Conservation (phyloP, 805 yeast genomes). For the Hanseniaspora meyeri region DNA sequence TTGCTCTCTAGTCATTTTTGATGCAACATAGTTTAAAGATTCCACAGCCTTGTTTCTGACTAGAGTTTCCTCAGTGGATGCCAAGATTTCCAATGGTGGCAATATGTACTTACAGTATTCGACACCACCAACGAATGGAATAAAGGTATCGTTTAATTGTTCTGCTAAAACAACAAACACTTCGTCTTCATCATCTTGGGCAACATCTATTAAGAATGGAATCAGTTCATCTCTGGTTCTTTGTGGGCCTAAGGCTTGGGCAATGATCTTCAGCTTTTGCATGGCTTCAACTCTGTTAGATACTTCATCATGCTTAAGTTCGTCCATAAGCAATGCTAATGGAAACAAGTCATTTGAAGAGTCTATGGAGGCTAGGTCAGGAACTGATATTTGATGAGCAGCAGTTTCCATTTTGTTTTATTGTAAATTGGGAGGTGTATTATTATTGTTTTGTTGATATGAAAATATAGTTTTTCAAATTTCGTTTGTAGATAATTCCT, state of each 20-base stretch:
- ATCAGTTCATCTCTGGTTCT: constrained; percentile 79
- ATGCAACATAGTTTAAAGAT: constrained; percentile 61
- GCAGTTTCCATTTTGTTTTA: constrained; percentile 2
- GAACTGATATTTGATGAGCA: constrained; percentile 1
- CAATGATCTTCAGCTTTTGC: constrained; percentile 87
- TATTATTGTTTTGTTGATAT: not conserved
- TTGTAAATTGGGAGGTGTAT: not conserved
- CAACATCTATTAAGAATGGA: constrained; percentile 74
- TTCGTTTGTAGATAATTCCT: too few species aligned
- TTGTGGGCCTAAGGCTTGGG: constrained; percentile 87
- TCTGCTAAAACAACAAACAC: constrained; percentile 88
- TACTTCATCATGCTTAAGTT: constrained; percentile 90
- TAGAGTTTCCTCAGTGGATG: constrained; percentile 89
- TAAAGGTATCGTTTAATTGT: constrained; percentile 65
- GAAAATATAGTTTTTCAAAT: not conserved
- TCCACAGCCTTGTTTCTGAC: constrained; percentile 91
- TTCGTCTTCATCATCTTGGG: constrained; percentile 97
- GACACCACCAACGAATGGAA: constrained; percentile 80
- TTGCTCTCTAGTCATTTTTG: constrained; percentile 50
- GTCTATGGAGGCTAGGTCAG: constrained; percentile 10
- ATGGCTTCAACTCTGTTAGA: constrained; percentile 87
- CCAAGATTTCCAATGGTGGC: constrained; percentile 66
- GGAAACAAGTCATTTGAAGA: constrained; percentile 55
- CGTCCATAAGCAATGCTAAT: constrained; percentile 91
- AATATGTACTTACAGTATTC: constrained; percentile 46